Base-by-base conservation (phyloP, 208 protist species). In the Leishmania arabica region DNA sequence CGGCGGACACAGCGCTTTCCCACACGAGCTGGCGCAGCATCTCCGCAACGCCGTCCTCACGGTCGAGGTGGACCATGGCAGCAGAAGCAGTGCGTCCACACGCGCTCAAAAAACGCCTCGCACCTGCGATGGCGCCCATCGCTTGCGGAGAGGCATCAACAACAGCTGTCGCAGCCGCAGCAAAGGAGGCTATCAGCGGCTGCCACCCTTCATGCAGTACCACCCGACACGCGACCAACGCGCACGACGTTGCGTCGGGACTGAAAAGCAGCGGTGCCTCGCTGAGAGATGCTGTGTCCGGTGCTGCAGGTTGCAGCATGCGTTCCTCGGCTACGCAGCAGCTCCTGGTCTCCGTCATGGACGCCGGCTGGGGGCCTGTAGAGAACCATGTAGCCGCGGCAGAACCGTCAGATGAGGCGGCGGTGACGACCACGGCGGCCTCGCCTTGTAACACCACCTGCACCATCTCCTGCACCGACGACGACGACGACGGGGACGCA, bases 171-270 rank as follows among this genome's bases (percentile, higher is more conserved):
- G 54, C 21, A 66, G 60, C n/a, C 2, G 31, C 62, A 6, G 8
- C 64, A 45, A 13, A 40, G 47, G n/a, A 7, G 37, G 27, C 31
- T 13, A 47, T 37, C 71, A 65, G 37, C 21, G 24, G 15, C 13
- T 15, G 9, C 77, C 19, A n/a, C 51, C 27, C 34, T 24, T 84
- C 84, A 62, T 92, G 86, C 27, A 93, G 75, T 0, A 78, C 77
- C 0, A 93, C 85, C 0, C 91, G 86, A 45, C 91, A 95, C 19
- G 89, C 89, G 24, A 92, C 86, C 7, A 91, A 49, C n/a, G 85
- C 85, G 80, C 89, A 95, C 6, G 89, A 93, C 17, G 91, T 93
- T 13, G 88, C 89, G 56, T 95, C 89, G 15, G 85, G 81, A 31
- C 89, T 91, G 70, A 92, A 79, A 2, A 93, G 24, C 62, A 92